phyloP scores from a whole-genome alignment of 495 filamentous ascomycete species.

The Talaromyces liani region DNA sequence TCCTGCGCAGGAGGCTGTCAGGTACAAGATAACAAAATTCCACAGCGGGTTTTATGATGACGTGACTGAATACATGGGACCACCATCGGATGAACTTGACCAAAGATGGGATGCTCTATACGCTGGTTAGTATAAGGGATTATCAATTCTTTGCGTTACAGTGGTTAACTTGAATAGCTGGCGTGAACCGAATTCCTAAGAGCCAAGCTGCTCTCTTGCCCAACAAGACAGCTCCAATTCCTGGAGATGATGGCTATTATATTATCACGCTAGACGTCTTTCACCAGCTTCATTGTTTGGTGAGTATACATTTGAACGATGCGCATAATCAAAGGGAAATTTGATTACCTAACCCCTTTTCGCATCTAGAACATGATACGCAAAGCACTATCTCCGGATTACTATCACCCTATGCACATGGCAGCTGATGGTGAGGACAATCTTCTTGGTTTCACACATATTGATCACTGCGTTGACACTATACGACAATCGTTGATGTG shows the following conservation, averaged over 20 bases:
- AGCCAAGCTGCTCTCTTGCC: conserved; percentile 12
- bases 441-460: conserved; percentile 7
- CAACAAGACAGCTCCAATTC: conserved; percentile 12
- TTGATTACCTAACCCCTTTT: too few relatives aligned
- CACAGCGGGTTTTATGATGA: too few relatives aligned
- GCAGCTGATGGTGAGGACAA: background rate
- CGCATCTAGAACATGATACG: too few relatives aligned
- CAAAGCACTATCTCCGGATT: too few relatives aligned
- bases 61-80: too few relatives aligned
- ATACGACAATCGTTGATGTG: conserved; percentile 20
- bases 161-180: conserved; percentile 3
- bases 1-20: too few relatives aligned
- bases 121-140: background rate
- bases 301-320: conserved; percentile 5
- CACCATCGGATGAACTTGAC: too few relatives aligned
- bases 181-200: conserved; percentile 15
- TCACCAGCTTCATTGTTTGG: conserved; percentile 22
- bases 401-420: background rate
- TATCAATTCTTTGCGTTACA: too few relatives aligned
- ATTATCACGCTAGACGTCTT: conserved; percentile 17
- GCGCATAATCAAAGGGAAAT: background rate
- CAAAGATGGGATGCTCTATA: too few relatives aligned
- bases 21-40: too few relatives aligned
- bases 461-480: conserved; percentile 20
- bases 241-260: conserved; percentile 13